Evolutionary conservation across 306 rosid species (phyloP), one percentile per base, ranked within the genome.

Genomic region (Quercus wislizeni): DNA sequence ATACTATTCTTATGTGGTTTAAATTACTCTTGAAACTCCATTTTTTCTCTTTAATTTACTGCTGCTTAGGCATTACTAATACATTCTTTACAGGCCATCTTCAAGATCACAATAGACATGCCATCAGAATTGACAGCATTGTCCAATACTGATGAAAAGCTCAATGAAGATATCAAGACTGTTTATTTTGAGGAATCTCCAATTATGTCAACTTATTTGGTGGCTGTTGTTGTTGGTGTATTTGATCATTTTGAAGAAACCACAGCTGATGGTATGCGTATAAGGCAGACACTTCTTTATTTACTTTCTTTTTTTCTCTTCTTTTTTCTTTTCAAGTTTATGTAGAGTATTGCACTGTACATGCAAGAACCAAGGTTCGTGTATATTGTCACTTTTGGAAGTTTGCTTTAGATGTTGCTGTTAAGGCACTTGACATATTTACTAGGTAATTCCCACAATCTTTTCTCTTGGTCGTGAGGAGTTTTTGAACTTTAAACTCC

Each of bases 171-270:
- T 54, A 55, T 78, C 18, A 85, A 85, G 88, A 85, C 82, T 21
- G 80, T 90, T 55, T 85, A 7, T 69, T 92, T 80, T 78, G 82
- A 81, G 78, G 90, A 90, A 79, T 88, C 97, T 57, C 86, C 91
- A 27, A 0, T 80, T 27, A 90, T 90, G 94, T 90, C 97, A 54
- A 90, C 92, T 58, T 92, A 92, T 83, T 57, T 88, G 85, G 92
- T 87, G 73, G 94, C 87, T 35, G 52, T 73, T 70, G 92, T 92
- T 75, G 81, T 90, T 61, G 92, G 94, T 65, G 55, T 78, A 20
- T 89, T 88, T 78, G 91, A 90, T 74, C 68, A 83, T 77, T 74
- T 87, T 31, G 90, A 90, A 86, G 88, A 84, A 19, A 72, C 75
- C 67, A 71, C 89, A 57, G 30, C 79, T 63, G 74, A 82, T 30